Evolutionary conservation across 257 asterid species (phyloP).

Genomic region (Paraleonurus japonicus): DNA sequence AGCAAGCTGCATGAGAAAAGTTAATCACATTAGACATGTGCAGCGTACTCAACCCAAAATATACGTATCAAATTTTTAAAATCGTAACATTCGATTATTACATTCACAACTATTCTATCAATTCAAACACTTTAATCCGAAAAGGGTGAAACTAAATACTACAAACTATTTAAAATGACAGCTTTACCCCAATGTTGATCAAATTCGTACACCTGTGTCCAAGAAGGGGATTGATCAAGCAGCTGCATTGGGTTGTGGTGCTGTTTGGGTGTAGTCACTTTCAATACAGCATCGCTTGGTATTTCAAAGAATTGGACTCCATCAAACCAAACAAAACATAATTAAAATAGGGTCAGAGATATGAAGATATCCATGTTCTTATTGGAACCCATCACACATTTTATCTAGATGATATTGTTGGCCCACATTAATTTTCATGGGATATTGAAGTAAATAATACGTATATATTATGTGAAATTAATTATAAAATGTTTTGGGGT

Average conservation of each 20-base stretch:
- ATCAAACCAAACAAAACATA: constrained; percentile 43
- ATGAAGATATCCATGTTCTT: constrained; percentile 30
- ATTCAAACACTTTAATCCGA: too few relatives aligned
- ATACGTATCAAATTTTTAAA: too few relatives aligned
- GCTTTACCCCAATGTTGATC: not conserved
- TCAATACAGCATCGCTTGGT: constrained; percentile 48
- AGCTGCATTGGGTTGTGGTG: constrained; percentile 28
- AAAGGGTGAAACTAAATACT: too few relatives aligned
- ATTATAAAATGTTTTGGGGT: not conserved
- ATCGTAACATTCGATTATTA: too few relatives aligned
- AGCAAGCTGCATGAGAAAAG: too few relatives aligned
- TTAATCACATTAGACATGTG: too few relatives aligned
- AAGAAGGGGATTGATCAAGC: constrained; percentile 24
- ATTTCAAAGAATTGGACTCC: constrained; percentile 33
- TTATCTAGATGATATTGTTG: constrained; percentile 24
- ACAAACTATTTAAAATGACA: not conserved
- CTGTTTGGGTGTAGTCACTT: constrained; percentile 49
- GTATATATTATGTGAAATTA: not conserved
- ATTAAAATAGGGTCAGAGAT: constrained; percentile 33
- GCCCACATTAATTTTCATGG: constrained; percentile 21
- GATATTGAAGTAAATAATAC: not conserved
- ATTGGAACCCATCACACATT: constrained; percentile 27
- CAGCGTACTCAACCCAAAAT: too few relatives aligned
- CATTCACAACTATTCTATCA: too few relatives aligned
- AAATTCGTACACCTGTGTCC: constrained; percentile 13